A percentile compares a stretch with the other conserved stretches of the same genome.
Conservation (phyloP, 1,284 basidiomycete genomes). For the Neolentinus lepideus region DNA sequence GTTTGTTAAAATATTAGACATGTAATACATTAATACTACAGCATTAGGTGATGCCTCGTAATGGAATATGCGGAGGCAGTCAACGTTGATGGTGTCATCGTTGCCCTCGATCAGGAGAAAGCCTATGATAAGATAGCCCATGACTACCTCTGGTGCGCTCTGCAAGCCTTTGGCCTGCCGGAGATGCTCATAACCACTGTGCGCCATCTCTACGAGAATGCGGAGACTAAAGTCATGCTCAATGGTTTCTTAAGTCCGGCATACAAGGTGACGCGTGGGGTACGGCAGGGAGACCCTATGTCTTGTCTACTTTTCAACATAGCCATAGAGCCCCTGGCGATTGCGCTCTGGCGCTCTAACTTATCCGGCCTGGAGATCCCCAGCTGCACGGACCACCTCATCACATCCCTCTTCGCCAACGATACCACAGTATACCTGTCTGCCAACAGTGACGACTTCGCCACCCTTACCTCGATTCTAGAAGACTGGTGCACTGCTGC, state of each 20-base stretch:
- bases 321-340: slow-evolving; percentile 19
- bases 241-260: slow-evolving; percentile 17
- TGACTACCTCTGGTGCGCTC: slow-evolving; percentile 19
- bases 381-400: slow-evolving; percentile 9
- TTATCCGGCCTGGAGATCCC: slow-evolving; percentile 13
- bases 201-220: slow-evolving; percentile 16
- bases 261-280: slow-evolving; percentile 16
- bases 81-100: slow-evolving; percentile 17
- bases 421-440: slow-evolving; percentile 22
- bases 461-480: slow-evolving; percentile 13
- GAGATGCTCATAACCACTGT: slow-evolving; percentile 12
- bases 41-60: too few species aligned
- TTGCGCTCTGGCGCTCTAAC: slow-evolving; percentile 10
- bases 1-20: too few species aligned
- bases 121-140: slow-evolving; percentile 24
- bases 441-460: slow-evolving; percentile 13
- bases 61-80: slow-evolving; percentile 15
- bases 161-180: slow-evolving; percentile 15
- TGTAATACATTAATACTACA: too few species aligned
- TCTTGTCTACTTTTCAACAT: slow-evolving; percentile 23
- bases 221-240: slow-evolving; percentile 17
- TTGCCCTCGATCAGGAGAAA: slow-evolving; percentile 26
- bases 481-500: slow-evolving; percentile 24
- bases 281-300: slow-evolving; percentile 24
- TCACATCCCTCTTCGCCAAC: slow-evolving; percentile 23